These are phyloP conservation scores for Penicillium sp. DNA, from an alignment of 2,329 filamentous ascomycete genomes.

Conservation along the genomic window DNA sequence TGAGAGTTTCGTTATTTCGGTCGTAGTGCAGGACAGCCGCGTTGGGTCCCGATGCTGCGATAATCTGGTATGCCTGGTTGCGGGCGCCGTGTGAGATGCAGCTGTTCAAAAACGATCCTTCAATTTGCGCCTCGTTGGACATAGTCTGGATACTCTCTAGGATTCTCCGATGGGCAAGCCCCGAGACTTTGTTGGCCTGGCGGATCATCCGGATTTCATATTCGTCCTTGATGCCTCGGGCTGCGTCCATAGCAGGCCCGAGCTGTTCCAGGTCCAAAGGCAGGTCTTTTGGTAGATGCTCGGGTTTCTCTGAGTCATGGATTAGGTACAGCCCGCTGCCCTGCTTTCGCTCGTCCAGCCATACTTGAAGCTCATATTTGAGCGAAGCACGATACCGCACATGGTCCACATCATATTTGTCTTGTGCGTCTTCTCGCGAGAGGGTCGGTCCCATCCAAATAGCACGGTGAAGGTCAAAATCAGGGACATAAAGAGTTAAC, in stretches of 20 bases:
- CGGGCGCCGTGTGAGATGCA: conserved; percentile 74
- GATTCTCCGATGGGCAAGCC: conserved; percentile 64
- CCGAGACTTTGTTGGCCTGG: conserved; percentile 69
- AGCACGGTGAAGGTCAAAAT: conserved; percentile 56
- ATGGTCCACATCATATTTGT: conserved; percentile 67
- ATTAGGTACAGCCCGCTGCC: conserved; percentile 39
- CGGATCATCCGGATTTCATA: conserved; percentile 72
- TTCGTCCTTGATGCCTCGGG: conserved; percentile 70
- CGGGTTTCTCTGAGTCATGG: conserved; percentile 38
- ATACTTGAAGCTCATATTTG: conserved; percentile 50
- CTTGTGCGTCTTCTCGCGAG: conserved; percentile 57
- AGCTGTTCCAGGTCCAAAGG: conserved; percentile 32
- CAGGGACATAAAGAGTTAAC: conserved; percentile 72
- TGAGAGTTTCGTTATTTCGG: conserved; percentile 69
- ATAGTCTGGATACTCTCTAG: conserved; percentile 62
- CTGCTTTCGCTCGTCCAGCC: conserved; percentile 30
- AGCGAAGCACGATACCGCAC: conserved; percentile 60
- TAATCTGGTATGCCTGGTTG: conserved; percentile 84
- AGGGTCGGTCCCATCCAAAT: conserved; percentile 47
- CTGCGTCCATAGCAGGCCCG: conserved; percentile 61
- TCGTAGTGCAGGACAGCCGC: conserved; percentile 88
- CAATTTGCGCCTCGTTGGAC: conserved; percentile 77
- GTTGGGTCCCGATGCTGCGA: conserved; percentile 76
- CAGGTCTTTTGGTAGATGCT: conserved; percentile 19
- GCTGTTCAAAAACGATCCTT: conserved; percentile 73